Conservation (phyloP, 2,329 filamentous ascomycete genomes). For the Clarireedia sp. region DNA sequence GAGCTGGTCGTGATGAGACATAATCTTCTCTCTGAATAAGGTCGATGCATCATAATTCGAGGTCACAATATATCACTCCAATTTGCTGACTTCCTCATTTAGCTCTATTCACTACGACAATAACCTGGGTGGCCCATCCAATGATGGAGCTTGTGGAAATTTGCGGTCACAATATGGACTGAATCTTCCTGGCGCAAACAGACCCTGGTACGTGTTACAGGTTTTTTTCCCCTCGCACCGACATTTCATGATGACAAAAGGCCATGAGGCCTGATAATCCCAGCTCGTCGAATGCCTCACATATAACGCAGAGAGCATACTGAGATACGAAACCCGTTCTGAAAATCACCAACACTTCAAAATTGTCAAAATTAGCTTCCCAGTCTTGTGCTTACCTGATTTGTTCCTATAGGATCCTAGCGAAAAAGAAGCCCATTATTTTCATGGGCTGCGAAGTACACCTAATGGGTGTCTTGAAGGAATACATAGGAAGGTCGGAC, state of each 20-base stretch:
- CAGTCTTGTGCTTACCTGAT: background rate
- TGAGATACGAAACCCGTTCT: conserved; percentile 64
- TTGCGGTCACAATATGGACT: too few relatives aligned
- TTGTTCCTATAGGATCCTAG: background rate
- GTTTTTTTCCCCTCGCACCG: background rate
- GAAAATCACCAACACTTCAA: conserved; percentile 12
- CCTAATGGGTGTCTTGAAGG: too few relatives aligned
- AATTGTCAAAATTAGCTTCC: background rate
- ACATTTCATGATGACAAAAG: conserved; percentile 92
- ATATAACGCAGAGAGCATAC: conserved; percentile 66
- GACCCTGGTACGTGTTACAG: background rate
- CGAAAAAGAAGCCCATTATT: background rate
- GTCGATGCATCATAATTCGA: background rate
- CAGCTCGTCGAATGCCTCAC: conserved; percentile 97
- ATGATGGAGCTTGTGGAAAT: too few relatives aligned
- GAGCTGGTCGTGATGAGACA: conserved; percentile 39
- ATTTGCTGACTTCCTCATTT: background rate
- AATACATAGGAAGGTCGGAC: too few relatives aligned
- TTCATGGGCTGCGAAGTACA: too few relatives aligned
- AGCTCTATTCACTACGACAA: too few relatives aligned
- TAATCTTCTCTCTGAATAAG: conserved; percentile 46
- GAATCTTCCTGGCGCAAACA: background rate
- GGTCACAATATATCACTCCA: background rate
- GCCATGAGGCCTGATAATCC: conserved; percentile 90
- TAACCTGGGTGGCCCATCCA: too few relatives aligned